Base-by-base conservation (phyloP, 2,329 filamentous ascomycete genomes). In the Xylariomycetidae sp. region DNA sequence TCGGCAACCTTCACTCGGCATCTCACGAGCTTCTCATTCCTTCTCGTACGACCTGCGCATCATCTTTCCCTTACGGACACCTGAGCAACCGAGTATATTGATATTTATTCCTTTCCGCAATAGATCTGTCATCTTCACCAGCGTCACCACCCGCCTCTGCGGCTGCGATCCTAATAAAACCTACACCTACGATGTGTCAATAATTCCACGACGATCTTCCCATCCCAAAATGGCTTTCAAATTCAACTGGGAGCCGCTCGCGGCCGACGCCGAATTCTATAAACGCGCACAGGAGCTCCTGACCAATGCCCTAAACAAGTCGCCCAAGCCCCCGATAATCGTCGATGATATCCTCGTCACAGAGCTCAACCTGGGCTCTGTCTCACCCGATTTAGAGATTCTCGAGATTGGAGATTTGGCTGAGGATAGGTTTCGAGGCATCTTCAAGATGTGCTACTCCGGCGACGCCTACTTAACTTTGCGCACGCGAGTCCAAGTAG, bases 241-340 rank as follows among this genome's bases (percentile, higher is more conserved):
- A 74, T 98, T 98, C 85, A 97, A 97, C 87, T 98, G 92, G 92
- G 95, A 88, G 77, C 92, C 92, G 58, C 76, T 98, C 48, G 92
- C 94, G 67, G 90, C 90, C 57, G 92, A 97, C 69, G 90, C 87
- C 55, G 78, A 81, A 51, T 92, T 92, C 64, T 90, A 90, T 66
- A 79, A 85, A 59, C 84, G 88, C 51, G 90, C 92, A 32, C 85
- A 89, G 61, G 89, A 97, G 60, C 85, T 97, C 62, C 76, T 98
- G 52, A 98, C 92, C 16, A 83, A 86, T 37, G 92, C 92, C 22
- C 74, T 98, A 54, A 98, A 98, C 74, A 97, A 97, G 67, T 92
- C 87, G 34, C 89, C 90, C 25, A 97, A 97, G 57, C 92, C 92
- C 37, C 92, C 92, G 40, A 97, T 97, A 57, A 98, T 98, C 59